Percentiles rank a stretch among this genome's conserved stretches.
Evolutionary conservation across 345 rosid genomes (phyloP).

Genomic region (Aquilaria sinensis): DNA sequence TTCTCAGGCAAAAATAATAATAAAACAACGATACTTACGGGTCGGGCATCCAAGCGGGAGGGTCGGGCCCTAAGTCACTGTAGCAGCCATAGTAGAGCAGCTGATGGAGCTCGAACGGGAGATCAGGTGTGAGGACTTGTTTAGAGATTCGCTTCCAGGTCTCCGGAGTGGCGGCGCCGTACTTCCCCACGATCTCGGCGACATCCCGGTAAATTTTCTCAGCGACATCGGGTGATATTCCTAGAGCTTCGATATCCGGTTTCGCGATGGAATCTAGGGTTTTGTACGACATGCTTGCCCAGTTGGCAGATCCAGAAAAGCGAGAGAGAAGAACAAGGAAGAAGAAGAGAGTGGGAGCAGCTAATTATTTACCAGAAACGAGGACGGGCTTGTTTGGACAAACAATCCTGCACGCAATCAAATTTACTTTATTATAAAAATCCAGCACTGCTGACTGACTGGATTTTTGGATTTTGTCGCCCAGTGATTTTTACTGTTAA

Average conservation of each 20-base stretch:
- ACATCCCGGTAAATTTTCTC: conserved; percentile 36
- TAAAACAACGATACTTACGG: conserved; percentile 32
- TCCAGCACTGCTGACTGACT: too few species aligned
- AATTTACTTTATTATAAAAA: too few species aligned
- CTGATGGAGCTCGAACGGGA: conserved; percentile 85
- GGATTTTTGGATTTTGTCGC: too few species aligned
- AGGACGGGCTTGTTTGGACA: too few species aligned
- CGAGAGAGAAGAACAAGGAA: neutral
- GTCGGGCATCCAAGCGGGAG: conserved; percentile 89
- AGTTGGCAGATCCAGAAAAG: neutral
- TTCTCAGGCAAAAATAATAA: neutral
- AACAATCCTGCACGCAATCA: too few species aligned
- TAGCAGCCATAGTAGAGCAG: conserved; percentile 83
- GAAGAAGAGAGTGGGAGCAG: conserved; percentile 4
- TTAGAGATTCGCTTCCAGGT: conserved; percentile 54
- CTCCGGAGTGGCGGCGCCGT: conserved; percentile 39
- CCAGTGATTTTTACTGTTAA: too few species aligned
- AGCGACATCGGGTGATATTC: conserved; percentile 35
- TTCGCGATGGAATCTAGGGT: conserved; percentile 41
- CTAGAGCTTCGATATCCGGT: conserved; percentile 57
- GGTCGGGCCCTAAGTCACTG: conserved; percentile 74
- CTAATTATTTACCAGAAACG: neutral
- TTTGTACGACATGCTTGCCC: conserved; percentile 32
- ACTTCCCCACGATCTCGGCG: conserved; percentile 24
- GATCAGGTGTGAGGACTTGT: conserved; percentile 51